Base-by-base conservation (phyloP, 176 grass and related monocot species). In the Bonia amplexicaulis region DNA sequence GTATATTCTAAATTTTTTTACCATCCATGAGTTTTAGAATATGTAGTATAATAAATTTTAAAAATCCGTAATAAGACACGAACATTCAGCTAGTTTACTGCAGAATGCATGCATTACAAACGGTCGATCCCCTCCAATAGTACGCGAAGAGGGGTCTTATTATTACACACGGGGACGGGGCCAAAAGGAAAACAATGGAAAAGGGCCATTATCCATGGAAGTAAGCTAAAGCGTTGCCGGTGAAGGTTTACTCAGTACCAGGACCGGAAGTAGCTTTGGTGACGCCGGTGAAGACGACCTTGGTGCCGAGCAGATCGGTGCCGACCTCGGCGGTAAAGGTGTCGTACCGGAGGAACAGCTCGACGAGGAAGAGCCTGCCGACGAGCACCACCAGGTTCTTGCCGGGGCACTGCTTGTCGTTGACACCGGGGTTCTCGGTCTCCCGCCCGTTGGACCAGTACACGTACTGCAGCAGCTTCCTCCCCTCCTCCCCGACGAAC, bases 301-400 rank as follows among this genome's bases (percentile, higher is more conserved):
- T 87, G 47, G 84, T 19, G 37, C 88, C 91, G 40, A 88, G 88
- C 25, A 88, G 78, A 2, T 82, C 49, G 11, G 16, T 74, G 73
- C 80, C 80, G 58, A 81, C 80, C 2, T 54, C 64, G 58, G 87
- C 80, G 12, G 81, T 61, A 87, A 94, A 94, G 58, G 92, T 91
- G 80, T 94, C 89, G 89, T 94, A 94, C 8, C 90, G 92, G 55
- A 91, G 89, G 84, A 94, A 94, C 19, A 94, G 74, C 69, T 92
- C 89, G 75, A 89, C 89, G 29, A 94, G 57, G 39, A 94, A 54
- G 58, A 94, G 89, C 86, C 92, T 82, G 3, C 87, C 92, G 7
- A 94, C 92, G 79, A 94, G 89, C 64, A 87, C 86, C 0, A 94
- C 89, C 5, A 94, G 80, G 58, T 94, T 79, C 87, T 94, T 94